phyloP scores from a whole-genome alignment of 768 basidiomycete species.

The Tricholoma hemisulphureum region DNA sequence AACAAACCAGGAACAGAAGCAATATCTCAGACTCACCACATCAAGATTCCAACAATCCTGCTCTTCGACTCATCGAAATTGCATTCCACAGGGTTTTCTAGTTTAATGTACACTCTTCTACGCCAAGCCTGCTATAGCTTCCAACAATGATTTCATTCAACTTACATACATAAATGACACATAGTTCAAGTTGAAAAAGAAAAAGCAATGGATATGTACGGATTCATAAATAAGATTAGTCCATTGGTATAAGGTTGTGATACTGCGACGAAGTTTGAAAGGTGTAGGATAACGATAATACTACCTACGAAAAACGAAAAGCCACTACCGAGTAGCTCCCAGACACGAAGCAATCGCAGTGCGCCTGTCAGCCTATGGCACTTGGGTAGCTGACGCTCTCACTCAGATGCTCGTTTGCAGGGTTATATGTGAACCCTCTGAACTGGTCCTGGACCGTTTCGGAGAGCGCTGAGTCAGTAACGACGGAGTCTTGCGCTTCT shows the following conservation, averaged over 20 bases:
- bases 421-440: slow-evolving; percentile 86
- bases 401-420: slow-evolving; percentile 79
- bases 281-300: too few species aligned
- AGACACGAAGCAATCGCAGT: too few species aligned
- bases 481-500: slow-evolving; percentile 92
- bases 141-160: not conserved
- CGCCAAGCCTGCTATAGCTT: too few species aligned
- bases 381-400: slow-evolving; percentile 74
- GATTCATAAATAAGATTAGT: not conserved
- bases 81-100: too few species aligned
- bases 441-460: slow-evolving; percentile 98
- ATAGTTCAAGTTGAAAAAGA: not conserved
- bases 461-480: slow-evolving; percentile 87
- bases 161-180: not conserved
- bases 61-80: too few species aligned
- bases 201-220: not conserved
- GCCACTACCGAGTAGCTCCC: too few species aligned
- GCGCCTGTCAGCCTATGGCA: slow-evolving; percentile 27
- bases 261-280: too few species aligned
- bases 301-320: too few species aligned
- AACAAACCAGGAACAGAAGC: slow-evolving; percentile 5
- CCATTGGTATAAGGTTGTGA: not conserved
- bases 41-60: not conserved
- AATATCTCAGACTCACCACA: not conserved
- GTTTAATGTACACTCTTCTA: too few species aligned